phyloP scores from a whole-genome alignment of 2,329 filamentous ascomycete species.

The Calycina marina region DNA sequence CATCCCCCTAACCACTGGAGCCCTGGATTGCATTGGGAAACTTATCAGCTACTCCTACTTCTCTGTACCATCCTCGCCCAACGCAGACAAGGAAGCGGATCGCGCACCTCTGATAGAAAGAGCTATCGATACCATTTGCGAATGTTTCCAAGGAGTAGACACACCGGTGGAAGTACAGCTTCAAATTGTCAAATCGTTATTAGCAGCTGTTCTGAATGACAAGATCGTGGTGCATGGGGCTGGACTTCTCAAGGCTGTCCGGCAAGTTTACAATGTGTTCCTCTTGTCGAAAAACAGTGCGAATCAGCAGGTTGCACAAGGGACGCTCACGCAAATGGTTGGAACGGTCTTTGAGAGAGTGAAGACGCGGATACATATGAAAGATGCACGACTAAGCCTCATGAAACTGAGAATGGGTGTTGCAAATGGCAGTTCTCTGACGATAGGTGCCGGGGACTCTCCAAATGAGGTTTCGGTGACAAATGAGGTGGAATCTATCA shows the following conservation, averaged over 20 bases:
- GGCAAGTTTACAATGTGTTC: conserved; percentile 98
- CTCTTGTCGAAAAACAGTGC: conserved; percentile 83
- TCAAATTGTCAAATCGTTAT: conserved; percentile 92
- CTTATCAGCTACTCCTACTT: conserved; percentile 99
- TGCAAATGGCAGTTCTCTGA: conserved; percentile 20
- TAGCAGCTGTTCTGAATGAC: conserved; percentile 92
- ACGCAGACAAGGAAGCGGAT: conserved; percentile 24
- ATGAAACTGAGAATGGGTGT: conserved; percentile 18
- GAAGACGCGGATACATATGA: conserved; percentile 71
- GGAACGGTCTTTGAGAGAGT: conserved; percentile 95
- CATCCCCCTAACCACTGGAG: conserved; percentile 72
- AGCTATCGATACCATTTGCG: conserved; percentile 97
- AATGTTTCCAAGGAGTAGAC: conserved; percentile 94
- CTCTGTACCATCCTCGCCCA: conserved; percentile 46
- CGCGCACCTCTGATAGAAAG: conserved; percentile 78
- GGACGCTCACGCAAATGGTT: conserved; percentile 95
- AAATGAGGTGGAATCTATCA: conserved; percentile 15
- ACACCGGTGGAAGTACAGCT: conserved; percentile 86
- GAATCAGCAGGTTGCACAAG: conserved; percentile 95
- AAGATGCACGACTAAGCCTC: conserved; percentile 56
- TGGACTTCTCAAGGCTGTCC: conserved; percentile 86
- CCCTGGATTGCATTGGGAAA: conserved; percentile 96
- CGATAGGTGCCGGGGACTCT: conserved; percentile 20
- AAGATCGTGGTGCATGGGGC: conserved; percentile 98
- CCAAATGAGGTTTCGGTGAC: conserved; percentile 12